Evolutionary conservation across 345 rosid species (phyloP).

Genomic region (Syzygium jambos): DNA sequence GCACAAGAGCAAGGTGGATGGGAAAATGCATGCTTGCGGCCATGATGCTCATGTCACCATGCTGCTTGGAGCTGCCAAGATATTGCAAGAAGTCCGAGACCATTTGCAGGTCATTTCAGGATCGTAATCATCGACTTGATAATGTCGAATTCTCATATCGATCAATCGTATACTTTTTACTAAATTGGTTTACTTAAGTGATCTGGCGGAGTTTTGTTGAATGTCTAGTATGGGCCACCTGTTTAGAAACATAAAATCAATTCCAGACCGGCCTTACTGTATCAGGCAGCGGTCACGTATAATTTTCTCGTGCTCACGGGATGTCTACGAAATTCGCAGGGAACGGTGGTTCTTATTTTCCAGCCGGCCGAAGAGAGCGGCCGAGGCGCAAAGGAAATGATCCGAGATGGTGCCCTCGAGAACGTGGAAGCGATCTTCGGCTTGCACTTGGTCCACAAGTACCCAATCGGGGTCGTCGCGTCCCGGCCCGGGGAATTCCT

Average conservation of each 20-base stretch:
- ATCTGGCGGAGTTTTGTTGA: not conserved
- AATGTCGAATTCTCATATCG: not conserved
- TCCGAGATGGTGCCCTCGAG: constrained; percentile 36
- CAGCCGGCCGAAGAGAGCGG: constrained; percentile 73
- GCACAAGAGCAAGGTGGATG: constrained; percentile 15
- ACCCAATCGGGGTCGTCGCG: constrained; percentile 31
- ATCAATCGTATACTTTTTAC: not conserved
- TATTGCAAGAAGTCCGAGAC: constrained; percentile 31
- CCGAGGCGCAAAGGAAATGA: constrained; percentile 47
- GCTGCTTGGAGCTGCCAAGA: constrained; percentile 41
- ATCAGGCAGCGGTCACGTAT: not conserved
- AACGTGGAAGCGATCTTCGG: constrained; percentile 54
- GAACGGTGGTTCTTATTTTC: constrained; percentile 50
- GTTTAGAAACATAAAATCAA: not conserved
- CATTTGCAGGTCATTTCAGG: constrained; percentile 19
- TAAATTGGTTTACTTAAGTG: not conserved
- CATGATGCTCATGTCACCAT: constrained; percentile 11
- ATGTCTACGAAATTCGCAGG: constrained; percentile 16
- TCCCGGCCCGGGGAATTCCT: constrained; percentile 49
- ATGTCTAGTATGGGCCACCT: not conserved
- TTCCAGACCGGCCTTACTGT: not conserved
- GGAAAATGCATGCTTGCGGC: constrained; percentile 18
- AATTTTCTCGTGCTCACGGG: not conserved
- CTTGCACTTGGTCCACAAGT: constrained; percentile 29
- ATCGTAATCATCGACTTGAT: not conserved